These are phyloP conservation scores for Pseudomassariella vexata DNA, from an alignment of 2,329 filamentous ascomycete species.

Conservation along the genomic window DNA sequence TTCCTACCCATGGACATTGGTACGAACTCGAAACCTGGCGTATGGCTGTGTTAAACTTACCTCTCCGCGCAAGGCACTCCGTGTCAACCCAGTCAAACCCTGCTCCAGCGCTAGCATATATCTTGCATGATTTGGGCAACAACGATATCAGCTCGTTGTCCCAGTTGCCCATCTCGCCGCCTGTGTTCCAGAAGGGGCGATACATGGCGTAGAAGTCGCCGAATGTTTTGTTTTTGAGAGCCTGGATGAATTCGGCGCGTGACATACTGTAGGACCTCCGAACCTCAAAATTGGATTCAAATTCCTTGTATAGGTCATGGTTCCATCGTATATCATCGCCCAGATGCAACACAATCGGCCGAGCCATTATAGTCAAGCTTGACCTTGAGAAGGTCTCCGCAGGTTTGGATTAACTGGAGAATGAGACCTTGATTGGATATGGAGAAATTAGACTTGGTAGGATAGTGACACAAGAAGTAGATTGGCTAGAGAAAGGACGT, in stretches of 20 bases:
- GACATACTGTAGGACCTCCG: conserved; percentile 12
- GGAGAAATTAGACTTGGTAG: too few species aligned
- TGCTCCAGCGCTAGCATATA: conserved; percentile 4
- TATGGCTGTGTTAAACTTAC: too few species aligned
- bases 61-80: conserved; percentile 1
- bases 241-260: conserved; percentile 11
- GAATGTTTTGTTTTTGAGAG: conserved; percentile 8
- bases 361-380: conserved; percentile 6
- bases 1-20: not conserved
- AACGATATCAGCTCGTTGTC: conserved; percentile 6
- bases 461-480: too few species aligned
- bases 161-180: conserved; percentile 7
- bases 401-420: too few species aligned
- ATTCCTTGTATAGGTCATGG: conserved; percentile 10
- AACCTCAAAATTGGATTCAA: conserved; percentile 10
- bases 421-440: too few species aligned
- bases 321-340: conserved; percentile 14
- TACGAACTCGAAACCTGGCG: not conserved
- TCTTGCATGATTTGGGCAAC: conserved; percentile 5
- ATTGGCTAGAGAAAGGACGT: too few species aligned
- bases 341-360: conserved; percentile 13
- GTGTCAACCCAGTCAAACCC: conserved; percentile 7
- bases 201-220: conserved; percentile 6
- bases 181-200: conserved; percentile 6
- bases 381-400: too few species aligned